Evolutionary conservation across 2,329 filamentous ascomycete genomes (phyloP).

Genomic region (Hypoxylon sp.): DNA sequence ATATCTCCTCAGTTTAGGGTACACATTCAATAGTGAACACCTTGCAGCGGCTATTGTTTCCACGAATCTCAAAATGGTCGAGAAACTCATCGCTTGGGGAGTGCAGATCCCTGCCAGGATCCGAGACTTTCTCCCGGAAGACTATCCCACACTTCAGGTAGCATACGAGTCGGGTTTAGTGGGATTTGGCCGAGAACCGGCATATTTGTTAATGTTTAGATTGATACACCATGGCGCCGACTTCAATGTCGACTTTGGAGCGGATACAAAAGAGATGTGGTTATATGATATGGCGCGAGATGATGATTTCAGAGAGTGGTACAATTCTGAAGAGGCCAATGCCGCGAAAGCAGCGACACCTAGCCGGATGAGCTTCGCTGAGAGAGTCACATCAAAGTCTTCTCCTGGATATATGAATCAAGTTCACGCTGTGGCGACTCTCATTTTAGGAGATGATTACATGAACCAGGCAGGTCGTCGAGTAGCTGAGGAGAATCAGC

Average conservation of each 20-base stretch:
- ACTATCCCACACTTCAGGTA: no score
- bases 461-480: neutral
- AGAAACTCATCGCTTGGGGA: neutral
- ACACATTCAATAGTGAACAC: neutral
- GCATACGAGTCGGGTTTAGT: neutral
- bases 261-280: neutral
- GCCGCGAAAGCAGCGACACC: neutral
- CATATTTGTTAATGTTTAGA: neutral
- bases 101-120: neutral
- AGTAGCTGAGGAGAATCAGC: no score
- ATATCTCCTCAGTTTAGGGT: neutral
- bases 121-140: no score
- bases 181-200: no score
- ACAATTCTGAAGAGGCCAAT: neutral
- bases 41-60: neutral
- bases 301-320: neutral
- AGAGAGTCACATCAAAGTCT: neutral
- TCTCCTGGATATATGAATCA: neutral
- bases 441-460: neutral
- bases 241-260: constrained; percentile 1
- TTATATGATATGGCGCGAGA: neutral
- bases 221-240: neutral
- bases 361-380: neutral
- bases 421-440: neutral
- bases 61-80: neutral